Evolutionary conservation across 2,329 filamentous ascomycete species (phyloP).

Genomic region (Penicillium sp.): DNA sequence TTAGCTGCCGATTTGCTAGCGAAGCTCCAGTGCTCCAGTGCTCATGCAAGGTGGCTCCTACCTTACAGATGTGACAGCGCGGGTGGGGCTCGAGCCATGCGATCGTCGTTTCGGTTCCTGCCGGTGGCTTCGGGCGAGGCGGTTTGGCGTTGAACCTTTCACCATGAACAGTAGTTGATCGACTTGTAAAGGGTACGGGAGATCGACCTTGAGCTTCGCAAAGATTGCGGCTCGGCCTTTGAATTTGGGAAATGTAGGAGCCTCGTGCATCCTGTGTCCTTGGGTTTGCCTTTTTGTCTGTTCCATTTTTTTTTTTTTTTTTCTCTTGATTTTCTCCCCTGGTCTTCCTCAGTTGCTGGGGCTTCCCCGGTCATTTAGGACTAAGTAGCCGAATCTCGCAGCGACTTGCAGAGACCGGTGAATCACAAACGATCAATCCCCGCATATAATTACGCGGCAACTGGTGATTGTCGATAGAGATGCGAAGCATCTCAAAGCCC

Average conservation of each 20-base stretch:
- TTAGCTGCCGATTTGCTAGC: slow-evolving; percentile 20
- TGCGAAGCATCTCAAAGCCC: neutral
- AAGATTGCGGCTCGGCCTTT: neutral
- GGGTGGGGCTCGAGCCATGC: slow-evolving; percentile 21
- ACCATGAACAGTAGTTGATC: neutral
- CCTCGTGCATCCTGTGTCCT: neutral
- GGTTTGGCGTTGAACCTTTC: slow-evolving; percentile 1
- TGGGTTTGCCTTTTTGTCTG: too few relatives aligned
- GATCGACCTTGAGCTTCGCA: neutral
- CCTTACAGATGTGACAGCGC: slow-evolving; percentile 21
- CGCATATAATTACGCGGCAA: neutral
- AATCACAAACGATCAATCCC: neutral
- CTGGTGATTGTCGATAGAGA: neutral
- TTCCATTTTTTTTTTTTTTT: too few relatives aligned
- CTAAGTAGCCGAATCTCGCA: neutral
- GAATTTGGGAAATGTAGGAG: neutral
- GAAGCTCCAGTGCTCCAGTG: slow-evolving; percentile 3
- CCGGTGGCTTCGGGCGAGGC: slow-evolving; percentile 22
- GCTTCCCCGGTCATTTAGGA: neutral
- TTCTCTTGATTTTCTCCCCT: too few relatives aligned
- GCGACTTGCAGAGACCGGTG: neutral
- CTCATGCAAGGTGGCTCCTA: slow-evolving; percentile 22
- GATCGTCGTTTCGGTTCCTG: slow-evolving; percentile 25
- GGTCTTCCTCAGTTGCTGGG: neutral
- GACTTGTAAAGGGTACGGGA: neutral